Conservation (phyloP, 768 basidiomycete genomes). For the Xanthoconium purpureum region DNA sequence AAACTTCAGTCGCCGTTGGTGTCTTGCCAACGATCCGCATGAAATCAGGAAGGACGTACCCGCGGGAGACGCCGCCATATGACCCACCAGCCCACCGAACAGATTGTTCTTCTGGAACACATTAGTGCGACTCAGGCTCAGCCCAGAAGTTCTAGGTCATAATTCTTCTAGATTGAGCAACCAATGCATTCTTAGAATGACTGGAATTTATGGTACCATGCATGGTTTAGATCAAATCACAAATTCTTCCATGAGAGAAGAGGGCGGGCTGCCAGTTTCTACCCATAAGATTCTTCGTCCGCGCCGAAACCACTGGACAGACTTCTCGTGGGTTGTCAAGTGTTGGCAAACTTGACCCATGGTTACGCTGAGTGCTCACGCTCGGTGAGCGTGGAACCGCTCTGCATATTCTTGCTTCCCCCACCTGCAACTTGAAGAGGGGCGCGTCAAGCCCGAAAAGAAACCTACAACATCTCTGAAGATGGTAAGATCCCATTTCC, state of each 20-base stretch:
- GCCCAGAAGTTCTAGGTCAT: neutral
- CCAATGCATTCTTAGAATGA: no score
- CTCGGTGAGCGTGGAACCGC: no score
- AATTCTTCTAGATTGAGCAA: neutral
- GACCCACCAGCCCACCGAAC: neutral
- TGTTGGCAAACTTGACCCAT: no score
- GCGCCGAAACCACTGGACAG: no score
- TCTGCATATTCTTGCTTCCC: no score
- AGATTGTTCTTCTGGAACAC: neutral
- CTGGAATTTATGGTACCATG: neutral
- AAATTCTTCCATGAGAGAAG: neutral
- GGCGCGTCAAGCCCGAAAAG: no score
- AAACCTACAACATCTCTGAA: no score
- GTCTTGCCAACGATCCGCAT: slow-evolving; percentile 2
- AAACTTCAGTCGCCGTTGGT: neutral
- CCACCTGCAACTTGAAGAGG: no score
- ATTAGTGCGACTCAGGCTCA: neutral
- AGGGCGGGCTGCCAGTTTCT: neutral
- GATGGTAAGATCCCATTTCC: no score
- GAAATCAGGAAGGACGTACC: slow-evolving; percentile 6
- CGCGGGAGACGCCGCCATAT: neutral
- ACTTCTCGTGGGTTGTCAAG: no score
- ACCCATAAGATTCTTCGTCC: neutral
- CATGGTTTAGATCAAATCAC: neutral
- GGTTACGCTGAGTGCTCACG: no score